Conservation (phyloP, 1,284 basidiomycete species). For the Cryptococcus depauperatus region DNA sequence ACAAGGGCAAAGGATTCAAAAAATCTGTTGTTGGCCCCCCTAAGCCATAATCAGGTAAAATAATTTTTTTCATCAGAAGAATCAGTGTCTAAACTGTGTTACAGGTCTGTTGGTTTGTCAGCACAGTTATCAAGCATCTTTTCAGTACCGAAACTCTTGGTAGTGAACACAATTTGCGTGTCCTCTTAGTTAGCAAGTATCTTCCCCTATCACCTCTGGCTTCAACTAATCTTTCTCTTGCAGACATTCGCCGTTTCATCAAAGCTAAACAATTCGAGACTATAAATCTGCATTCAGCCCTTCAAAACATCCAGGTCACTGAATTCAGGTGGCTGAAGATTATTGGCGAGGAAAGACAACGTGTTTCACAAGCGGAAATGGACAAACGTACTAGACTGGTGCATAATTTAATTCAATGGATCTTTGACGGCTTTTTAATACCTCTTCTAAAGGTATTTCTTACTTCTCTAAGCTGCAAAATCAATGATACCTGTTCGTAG, state of each 20-base stretch:
- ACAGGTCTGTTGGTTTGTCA: constrained; percentile 65
- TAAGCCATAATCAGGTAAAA: too few species aligned
- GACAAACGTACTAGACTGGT: constrained; percentile 67
- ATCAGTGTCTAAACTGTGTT: neutral
- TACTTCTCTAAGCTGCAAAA: neutral
- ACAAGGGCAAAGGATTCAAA: too few species aligned
- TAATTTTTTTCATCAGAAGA: too few species aligned
- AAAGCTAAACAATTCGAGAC: constrained; percentile 70
- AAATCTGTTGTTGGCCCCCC: too few species aligned
- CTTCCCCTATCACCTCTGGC: neutral
- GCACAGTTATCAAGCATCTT: constrained; percentile 57
- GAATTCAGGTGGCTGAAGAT: constrained; percentile 72
- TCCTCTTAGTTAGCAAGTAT: constrained; percentile 56
- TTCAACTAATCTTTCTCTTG: neutral
- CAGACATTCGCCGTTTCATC: constrained; percentile 68
- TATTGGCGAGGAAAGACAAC: constrained; percentile 13
- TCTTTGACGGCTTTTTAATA: constrained; percentile 77
- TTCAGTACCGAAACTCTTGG: constrained; percentile 76
- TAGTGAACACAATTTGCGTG: constrained; percentile 57
- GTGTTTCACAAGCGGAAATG: constrained; percentile 57
- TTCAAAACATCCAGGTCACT: constrained; percentile 68
- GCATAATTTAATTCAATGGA: constrained; percentile 83
- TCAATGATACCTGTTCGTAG: constrained; percentile 45
- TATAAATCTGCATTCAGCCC: constrained; percentile 64
- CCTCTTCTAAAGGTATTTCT: constrained; percentile 64